Evolutionary conservation across 2,329 filamentous ascomycete species (phyloP).

Genomic region (Alternaria gansuensis): DNA sequence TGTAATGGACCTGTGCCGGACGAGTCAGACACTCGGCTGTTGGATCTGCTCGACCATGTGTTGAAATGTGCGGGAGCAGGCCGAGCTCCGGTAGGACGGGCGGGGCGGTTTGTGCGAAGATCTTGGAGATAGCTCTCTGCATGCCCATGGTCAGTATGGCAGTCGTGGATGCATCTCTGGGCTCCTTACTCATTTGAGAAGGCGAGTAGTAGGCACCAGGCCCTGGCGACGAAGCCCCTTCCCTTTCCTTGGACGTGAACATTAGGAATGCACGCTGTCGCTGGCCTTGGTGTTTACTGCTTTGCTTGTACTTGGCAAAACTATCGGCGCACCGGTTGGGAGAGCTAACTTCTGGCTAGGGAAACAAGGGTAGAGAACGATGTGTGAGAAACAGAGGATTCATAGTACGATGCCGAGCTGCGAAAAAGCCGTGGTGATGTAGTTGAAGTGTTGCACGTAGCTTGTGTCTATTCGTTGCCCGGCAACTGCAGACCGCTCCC

Average conservation of each 20-base stretch:
- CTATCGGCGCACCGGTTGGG: neutral
- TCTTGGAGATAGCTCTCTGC: conserved; percentile 75
- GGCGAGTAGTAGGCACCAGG: conserved; percentile 49
- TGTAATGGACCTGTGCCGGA: conserved; percentile 40
- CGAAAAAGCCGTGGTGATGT: conserved; percentile 44
- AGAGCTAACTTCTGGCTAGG: neutral
- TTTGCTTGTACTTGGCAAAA: conserved; percentile 26
- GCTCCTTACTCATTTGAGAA: conserved; percentile 53
- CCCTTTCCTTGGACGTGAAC: conserved; percentile 48
- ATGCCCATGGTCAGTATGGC: conserved; percentile 30
- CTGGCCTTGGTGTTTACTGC: conserved; percentile 21
- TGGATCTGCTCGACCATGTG: conserved; percentile 47
- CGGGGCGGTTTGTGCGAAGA: conserved; percentile 72
- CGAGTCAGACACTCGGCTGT: conserved; percentile 36
- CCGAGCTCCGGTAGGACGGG: conserved; percentile 75
- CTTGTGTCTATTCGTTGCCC: conserved; percentile 39
- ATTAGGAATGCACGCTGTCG: conserved; percentile 32
- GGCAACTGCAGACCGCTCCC: conserved; percentile 33
- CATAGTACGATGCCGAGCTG: conserved; percentile 26
- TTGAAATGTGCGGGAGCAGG: conserved; percentile 65
- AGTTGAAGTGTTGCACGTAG: conserved; percentile 38
- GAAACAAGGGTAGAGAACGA: conserved; percentile 6
- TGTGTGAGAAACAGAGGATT: conserved; percentile 12
- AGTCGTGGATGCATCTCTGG: conserved; percentile 15
- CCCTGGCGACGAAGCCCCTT: conserved; percentile 49